A percentile compares a stretch with the other conserved stretches of the same genome.
Evolutionary conservation across 2,329 filamentous ascomycete species (phyloP).

Genomic region (Harringtonia aguacate): DNA sequence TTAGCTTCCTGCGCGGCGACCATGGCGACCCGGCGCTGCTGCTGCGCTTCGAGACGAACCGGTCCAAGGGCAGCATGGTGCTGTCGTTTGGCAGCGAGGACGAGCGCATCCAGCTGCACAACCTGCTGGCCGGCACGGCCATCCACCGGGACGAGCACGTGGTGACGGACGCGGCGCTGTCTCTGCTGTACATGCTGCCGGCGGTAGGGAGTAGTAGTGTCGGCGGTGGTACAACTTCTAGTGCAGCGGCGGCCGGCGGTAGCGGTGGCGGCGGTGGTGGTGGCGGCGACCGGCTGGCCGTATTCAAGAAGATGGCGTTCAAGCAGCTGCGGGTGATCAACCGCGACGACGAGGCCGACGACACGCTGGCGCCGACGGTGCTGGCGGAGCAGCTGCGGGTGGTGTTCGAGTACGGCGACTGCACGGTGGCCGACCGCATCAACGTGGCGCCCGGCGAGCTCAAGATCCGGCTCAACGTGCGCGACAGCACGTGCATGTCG

Average conservation of each 20-base stretch:
- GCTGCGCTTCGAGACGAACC: slow-evolving; percentile 57
- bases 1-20: slow-evolving; percentile 65
- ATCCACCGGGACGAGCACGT: slow-evolving; percentile 57
- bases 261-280: slow-evolving; percentile 43
- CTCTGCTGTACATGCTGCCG: slow-evolving; percentile 34
- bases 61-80: slow-evolving; percentile 59
- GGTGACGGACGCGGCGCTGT: slow-evolving; percentile 57
- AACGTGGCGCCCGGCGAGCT: slow-evolving; percentile 71
- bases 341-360: slow-evolving; percentile 51
- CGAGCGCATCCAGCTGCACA: slow-evolving; percentile 61
- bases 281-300: slow-evolving; percentile 33
- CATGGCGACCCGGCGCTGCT: slow-evolving; percentile 59
- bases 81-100: slow-evolving; percentile 66
- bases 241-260: slow-evolving; percentile 31
- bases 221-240: slow-evolving; percentile 45
- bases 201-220: too few species aligned
- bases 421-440: slow-evolving; percentile 72
- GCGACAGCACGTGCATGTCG: slow-evolving; percentile 49
- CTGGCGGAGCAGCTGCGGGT: slow-evolving; percentile 68
- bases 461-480: slow-evolving; percentile 53
- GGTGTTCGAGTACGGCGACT: slow-evolving; percentile 63
- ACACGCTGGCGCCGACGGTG: slow-evolving; percentile 50
- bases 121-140: slow-evolving; percentile 61
- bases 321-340: slow-evolving; percentile 64
- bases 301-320: slow-evolving; percentile 48